Evolutionary conservation across 495 filamentous ascomycete genomes (phyloP), one percentile per base, ranked within the genome.

Genomic region (Hamigera avellanea): DNA sequence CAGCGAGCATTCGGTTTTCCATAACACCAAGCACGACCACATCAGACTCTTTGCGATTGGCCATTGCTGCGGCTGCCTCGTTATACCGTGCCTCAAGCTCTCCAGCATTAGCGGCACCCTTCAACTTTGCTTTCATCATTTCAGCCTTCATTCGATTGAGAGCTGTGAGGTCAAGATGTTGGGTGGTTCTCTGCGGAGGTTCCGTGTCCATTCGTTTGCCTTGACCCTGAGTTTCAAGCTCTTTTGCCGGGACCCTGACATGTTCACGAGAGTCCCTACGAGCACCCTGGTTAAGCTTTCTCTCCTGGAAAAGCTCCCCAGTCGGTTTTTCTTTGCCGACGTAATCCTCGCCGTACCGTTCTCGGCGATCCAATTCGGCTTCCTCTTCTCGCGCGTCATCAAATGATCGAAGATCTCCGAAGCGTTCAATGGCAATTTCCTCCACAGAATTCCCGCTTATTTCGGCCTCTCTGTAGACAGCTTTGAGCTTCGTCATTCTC

Each of bases 381-480:
- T 94, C 81, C 51, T 99, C 93, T 52, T 99, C 91, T 36, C 91
- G 70, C 2, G 86, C 89, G 48, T 95, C 84, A 51, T 99, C 91
- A 53, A 95, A 95, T 2, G 80, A 78, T 16, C 78, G 72, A 14
- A 99, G 56, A 46, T 76, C 76, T 9, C 89, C 93, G 52, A 81
- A 95, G 35, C 83, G 67, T 45, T 93, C 80, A 17, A 80, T 41
- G 1, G 91, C 91, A 36, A 95, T 62, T 18, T 87, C 83, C 17
- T 96, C 88, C 13, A 91, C 64, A 6, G 73, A 26, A 35, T 66
- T 68, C 2, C 79, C 79, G 8, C 64, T 78, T 49, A 89, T 79
- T 45, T 93, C 71, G 0, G 85, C 80, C 37, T 78, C 73, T 34
- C 78, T 72, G 60, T 93, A 94, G 13, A 94, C 80, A 6, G 79